phyloP scores from a whole-genome alignment of 768 basidiomycete genomes.

The Lactifluus subvellereus region DNA sequence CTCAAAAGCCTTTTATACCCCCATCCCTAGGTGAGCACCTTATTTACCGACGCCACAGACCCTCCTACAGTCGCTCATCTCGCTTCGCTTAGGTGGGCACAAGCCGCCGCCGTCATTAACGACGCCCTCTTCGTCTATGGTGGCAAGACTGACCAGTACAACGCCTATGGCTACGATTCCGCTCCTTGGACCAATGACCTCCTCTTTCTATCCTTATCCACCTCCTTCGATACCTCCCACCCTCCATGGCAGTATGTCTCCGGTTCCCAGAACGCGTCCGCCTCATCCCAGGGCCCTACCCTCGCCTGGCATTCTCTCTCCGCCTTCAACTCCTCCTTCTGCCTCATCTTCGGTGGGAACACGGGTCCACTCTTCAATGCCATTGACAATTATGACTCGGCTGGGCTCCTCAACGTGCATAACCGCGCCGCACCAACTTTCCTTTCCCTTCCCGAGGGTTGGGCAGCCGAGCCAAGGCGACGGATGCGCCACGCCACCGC shows the following conservation, averaged over 20 bases:
- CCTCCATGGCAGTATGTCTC: conserved; percentile 66
- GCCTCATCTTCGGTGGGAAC: conserved; percentile 73
- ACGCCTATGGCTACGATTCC: conserved; percentile 63
- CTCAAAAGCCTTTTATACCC: neutral
- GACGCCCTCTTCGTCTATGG: conserved; percentile 68
- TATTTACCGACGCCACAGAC: neutral
- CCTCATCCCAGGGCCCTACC: conserved; percentile 48
- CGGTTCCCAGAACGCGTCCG: conserved; percentile 37
- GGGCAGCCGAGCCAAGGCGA: conserved; percentile 64
- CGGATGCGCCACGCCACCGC: conserved; percentile 71
- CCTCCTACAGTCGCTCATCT: neutral
- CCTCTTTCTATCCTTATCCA: conserved; percentile 58
- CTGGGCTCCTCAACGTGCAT: conserved; percentile 46
- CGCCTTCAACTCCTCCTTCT: conserved; percentile 46
- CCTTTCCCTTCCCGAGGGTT: conserved; percentile 42
- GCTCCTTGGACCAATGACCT: conserved; percentile 71
- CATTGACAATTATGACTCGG: conserved; percentile 55
- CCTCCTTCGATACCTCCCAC: conserved; percentile 49
- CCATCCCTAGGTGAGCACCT: conserved; percentile 2
- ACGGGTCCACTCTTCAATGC: conserved; percentile 50
- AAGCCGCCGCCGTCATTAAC: conserved; percentile 55
- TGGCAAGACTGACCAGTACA: conserved; percentile 69
- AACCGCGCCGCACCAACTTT: conserved; percentile 39
- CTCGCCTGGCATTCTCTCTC: conserved; percentile 80
- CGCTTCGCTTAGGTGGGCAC: conserved; percentile 65